Evolutionary conservation across 441 rosid genomes (phyloP), one percentile per base, ranked within the genome.

Genomic region (Dalechampia spathulata): DNA sequence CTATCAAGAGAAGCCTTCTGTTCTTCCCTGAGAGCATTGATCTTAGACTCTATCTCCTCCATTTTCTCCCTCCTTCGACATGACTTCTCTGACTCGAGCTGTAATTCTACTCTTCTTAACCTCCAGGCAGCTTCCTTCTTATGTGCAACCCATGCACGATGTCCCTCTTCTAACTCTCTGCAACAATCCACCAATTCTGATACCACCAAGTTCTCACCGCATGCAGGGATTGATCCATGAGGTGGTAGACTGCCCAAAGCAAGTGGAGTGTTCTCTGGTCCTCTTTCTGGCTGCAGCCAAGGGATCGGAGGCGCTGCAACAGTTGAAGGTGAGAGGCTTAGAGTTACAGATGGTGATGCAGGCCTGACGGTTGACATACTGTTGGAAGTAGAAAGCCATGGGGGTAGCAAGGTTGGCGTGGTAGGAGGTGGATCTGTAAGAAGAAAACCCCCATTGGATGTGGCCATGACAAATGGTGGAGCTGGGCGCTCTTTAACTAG

Each of bases 61-160:
- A 75, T 82, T 75, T 85, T 89, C 82, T 89, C 96, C 72, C 83
- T 83, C 70, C 78, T 80, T 51, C 86, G 67, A 70, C 77, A 64
- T 0, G 83, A 73, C 74, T 87, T 93, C 82, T 93, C 97, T 0
- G 99, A 87, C 63, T 89, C 99, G 60, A 93, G 71, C 74, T 93
- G 99, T 64, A 93, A 63, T 74, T 89, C 99, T n/a, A 93, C 81
- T 54, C 99, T 80, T 60, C 86, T 79, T 66, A 93, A 73, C 72
- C 97, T 85, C 99, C 97, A 93, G 12, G 90, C 76, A 7, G 99
- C 92, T 59, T 93, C 97, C 62, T 93, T 93, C 83, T 83, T 90
- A 66, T 87, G 95, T 16, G 86, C 87, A 2, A 81, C 77, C 88
- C 78, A 85, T n/a, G 83, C 87, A 2, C 80, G 75, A 12, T 83